Evolutionary conservation across 2,329 filamentous ascomycete genomes (phyloP), one percentile per base, ranked within the genome.

Genomic region (Xylaria sp.): DNA sequence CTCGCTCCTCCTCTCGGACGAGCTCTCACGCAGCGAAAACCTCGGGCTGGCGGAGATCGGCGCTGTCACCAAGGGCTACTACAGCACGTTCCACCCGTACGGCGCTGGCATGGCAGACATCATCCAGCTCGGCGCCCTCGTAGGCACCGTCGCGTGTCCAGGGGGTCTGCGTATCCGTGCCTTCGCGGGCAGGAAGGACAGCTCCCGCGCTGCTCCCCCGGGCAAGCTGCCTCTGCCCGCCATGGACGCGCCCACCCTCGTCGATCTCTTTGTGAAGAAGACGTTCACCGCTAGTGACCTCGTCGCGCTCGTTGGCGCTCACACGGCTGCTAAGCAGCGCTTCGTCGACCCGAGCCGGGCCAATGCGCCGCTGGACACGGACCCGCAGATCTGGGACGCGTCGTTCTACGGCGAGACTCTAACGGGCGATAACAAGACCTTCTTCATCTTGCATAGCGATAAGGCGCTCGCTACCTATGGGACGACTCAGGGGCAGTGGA

Each of bases 261-360:
- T 87, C 64, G 71, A 78, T 3, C 79, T 86, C 8, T 88, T 88
- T 75, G 67, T 74, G 36, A 81, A 81, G 69, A 88, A 88, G 77
- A 85, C 85, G 2, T 84, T 88, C 77, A 78, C 77, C 9, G 77
- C 84, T 1, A 76, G 78, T 33, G 86, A 87, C 62, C 81, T 89
- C 3, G 83, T 85, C 1, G 86, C 87, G 1, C 82, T 89, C 1
- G 73, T 89, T 2, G 87, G 87, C 62, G 86, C 87, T 0, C 87
- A 89, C 75, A 83, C 83, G 2, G 79, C 82, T 8, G 82, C 83
- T 8, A 82, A 80, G 70, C 86, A 88, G 72, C 80, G 79, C 63
- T 83, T 83, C 68, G 81, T 83, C 62, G 81, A 86, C 71, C 67
- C 78, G 0, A 54, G 72, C 6, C 76, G 80, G n/a, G 76, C 79